These are phyloP conservation scores for Boletus reticulatus DNA, from an alignment of 768 basidiomycete genomes.

Conservation along the genomic window DNA sequence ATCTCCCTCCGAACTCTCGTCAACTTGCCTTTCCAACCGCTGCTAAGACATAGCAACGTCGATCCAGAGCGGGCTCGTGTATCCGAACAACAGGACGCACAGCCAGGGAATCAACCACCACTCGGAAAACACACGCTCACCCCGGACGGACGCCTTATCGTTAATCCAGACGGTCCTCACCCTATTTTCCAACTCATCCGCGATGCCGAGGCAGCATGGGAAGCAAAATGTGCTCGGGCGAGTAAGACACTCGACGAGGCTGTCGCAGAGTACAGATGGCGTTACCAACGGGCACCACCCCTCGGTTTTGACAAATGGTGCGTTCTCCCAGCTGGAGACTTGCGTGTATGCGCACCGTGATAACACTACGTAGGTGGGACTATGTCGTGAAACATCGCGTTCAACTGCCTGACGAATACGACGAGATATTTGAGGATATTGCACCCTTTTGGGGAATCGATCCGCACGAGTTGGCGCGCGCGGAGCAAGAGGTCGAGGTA, in stretches of 20 bases:
- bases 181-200: slow-evolving; percentile 42
- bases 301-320: slow-evolving; percentile 45
- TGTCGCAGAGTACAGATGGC: slow-evolving; percentile 36
- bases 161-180: slow-evolving; percentile 30
- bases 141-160: slow-evolving; percentile 32
- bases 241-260: slow-evolving; percentile 39
- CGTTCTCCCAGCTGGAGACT: not conserved
- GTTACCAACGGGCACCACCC: slow-evolving; percentile 37
- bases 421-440: slow-evolving; percentile 40
- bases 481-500: slow-evolving; percentile 22
- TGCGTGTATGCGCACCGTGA: too few relatives aligned
- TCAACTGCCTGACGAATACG: slow-evolving; percentile 46
- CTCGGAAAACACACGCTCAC: slow-evolving; percentile 22
- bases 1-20: not conserved
- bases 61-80: not conserved
- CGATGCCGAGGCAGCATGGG: slow-evolving; percentile 38
- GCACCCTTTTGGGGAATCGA: slow-evolving; percentile 37
- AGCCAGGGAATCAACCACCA: too few relatives aligned
- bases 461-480: slow-evolving; percentile 23
- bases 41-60: too few relatives aligned
- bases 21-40: not conserved
- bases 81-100: not conserved
- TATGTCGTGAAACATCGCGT: slow-evolving; percentile 39
- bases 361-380: slow-evolving; percentile 34
- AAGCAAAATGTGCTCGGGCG: slow-evolving; percentile 29